Conservation (phyloP, 2,329 filamentous ascomycete species). For the Zymoseptoria tritici region DNA sequence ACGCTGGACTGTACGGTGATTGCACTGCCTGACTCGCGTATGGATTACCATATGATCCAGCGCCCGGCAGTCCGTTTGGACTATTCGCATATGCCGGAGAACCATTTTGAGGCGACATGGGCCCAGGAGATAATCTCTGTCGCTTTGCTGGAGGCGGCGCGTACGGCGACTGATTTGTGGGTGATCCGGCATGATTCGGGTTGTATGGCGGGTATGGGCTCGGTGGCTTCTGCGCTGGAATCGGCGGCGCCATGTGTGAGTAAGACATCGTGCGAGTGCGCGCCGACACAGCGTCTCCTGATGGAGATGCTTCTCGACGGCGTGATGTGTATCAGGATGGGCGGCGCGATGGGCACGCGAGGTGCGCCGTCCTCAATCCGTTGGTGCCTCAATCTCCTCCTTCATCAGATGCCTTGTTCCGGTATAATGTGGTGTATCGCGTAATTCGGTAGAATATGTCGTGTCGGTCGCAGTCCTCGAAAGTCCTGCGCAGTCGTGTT, state of each 20-base stretch:
- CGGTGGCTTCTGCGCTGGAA: constrained; percentile 21
- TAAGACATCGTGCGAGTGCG: constrained; percentile 18
- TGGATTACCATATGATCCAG: constrained; percentile 29
- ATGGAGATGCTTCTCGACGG: neutral
- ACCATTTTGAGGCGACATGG: constrained; percentile 55
- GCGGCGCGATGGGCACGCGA: neutral
- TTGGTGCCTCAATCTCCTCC: neutral
- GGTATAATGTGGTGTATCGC: neutral
- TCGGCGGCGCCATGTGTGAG: constrained; percentile 25
- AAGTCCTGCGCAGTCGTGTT: neutral
- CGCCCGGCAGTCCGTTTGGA: constrained; percentile 31
- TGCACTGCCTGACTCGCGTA: constrained; percentile 31
- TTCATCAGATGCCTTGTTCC: neutral
- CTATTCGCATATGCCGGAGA: constrained; percentile 32
- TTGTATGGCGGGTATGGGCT: constrained; percentile 44
- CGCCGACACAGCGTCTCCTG: neutral
- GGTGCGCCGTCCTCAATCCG: constrained; percentile 2
- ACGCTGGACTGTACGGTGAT: constrained; percentile 23
- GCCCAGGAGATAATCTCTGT: constrained; percentile 61
- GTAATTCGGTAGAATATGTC: neutral
- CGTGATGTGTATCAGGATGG: neutral
- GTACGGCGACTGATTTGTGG: constrained; percentile 29
- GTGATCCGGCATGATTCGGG: constrained; percentile 26
- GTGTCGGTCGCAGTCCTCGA: neutral
- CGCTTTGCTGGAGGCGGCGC: constrained; percentile 67